Evolutionary conservation across 345 rosid genomes (phyloP), one percentile per base, ranked within the genome.

Genomic region (Camelina laxa): DNA sequence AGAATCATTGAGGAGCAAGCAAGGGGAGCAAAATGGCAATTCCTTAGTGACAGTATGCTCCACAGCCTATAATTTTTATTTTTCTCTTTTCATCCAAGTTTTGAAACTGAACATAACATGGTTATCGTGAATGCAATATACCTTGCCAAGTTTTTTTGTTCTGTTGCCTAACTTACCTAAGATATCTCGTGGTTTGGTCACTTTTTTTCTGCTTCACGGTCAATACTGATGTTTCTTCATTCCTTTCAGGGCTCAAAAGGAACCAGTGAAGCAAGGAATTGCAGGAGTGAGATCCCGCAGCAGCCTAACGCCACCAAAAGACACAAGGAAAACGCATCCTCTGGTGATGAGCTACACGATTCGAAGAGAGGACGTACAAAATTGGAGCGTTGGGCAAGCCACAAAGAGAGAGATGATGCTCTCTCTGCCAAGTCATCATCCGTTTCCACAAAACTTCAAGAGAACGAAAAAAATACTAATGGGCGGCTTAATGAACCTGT

Each of bases 311-410:
- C 88, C 65, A 76, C 88, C 71, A 85, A 83, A 78, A 88, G 83
- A 74, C 83, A 64, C 57, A 87, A 65, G 75, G 90, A 86, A 77
- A 90, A 83, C 60, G 85, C 80, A 78, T 85, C 88, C 61, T 82
- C 94, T 3, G 97, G 91, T 64, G 97, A 90, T 41, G 98, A 95
- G 74, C 92, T 77, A 53, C 88, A 80, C 71, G 90, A 88, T 68
- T 87, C 91, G 17, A 89, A 82, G 82, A 85, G 87, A 76, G 97
- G 99, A 50, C 92, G 92, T 51, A 87, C 96, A 24, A 90, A 92
- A 79, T 64, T 92, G 80, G 99, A 95, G 79, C 94, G 92, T 16
- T 95, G 99, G 99, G 83, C 89, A 2, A 95, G 97, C 89, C 97
- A 95, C 63, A 87, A 81, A 79, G 96, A 92, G 87, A 87, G 87